Evolutionary conservation across 768 basidiomycete genomes (phyloP).

Genomic region (Kwoniella mangroviensis): DNA sequence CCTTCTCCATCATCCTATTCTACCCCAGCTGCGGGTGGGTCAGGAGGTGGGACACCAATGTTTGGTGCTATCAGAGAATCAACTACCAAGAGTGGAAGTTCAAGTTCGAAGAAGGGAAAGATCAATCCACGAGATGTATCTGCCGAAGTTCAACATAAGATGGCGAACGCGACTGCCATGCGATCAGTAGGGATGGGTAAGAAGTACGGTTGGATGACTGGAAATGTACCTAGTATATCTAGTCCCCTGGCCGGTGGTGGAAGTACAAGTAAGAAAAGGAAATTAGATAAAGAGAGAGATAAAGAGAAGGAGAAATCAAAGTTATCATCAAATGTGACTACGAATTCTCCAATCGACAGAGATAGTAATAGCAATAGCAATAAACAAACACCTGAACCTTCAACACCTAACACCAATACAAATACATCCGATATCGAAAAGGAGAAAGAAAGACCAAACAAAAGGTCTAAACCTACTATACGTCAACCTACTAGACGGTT

Average conservation of each 20-base stretch:
- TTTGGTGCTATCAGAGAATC: slow-evolving; percentile 42
- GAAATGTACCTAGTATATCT: slow-evolving; percentile 34
- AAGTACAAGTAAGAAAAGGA: slow-evolving; percentile 31
- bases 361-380: background rate
- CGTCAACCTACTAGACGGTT: slow-evolving; percentile 19
- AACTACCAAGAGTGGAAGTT: background rate
- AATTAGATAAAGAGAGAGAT: slow-evolving; percentile 24
- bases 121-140: slow-evolving; percentile 34
- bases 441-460: slow-evolving; percentile 23
- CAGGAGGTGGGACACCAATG: slow-evolving; percentile 25
- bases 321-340: background rate
- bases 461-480: slow-evolving; percentile 8
- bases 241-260: slow-evolving; percentile 33
- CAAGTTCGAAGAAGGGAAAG: slow-evolving; percentile 7
- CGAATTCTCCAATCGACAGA: slow-evolving; percentile 1
- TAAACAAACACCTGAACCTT: slow-evolving; percentile 2
- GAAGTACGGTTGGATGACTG: slow-evolving; percentile 50
- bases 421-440: background rate
- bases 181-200: slow-evolving; percentile 37
- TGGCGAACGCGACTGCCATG: slow-evolving; percentile 48
- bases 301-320: slow-evolving; percentile 20
- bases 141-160: slow-evolving; percentile 43
- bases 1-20: slow-evolving; percentile 8
- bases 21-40: slow-evolving; percentile 5
- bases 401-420: slow-evolving; percentile 5